Conservation (phyloP, 2,329 filamentous ascomycete genomes). For the Apiospora kogelbergensis region DNA sequence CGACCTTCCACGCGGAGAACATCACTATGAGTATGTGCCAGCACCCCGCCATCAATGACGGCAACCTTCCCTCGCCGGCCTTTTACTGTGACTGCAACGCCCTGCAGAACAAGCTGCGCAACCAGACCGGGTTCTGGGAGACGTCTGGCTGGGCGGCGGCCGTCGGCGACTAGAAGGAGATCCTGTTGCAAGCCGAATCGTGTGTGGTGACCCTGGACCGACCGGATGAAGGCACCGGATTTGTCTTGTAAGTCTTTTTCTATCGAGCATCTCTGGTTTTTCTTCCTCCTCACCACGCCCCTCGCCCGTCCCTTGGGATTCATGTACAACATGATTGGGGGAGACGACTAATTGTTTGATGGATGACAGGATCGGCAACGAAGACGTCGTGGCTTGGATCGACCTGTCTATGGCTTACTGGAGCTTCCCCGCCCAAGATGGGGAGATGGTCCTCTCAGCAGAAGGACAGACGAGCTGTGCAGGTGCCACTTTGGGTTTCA, state of each 20-base stretch:
- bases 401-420: not conserved
- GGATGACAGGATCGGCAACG: not conserved
- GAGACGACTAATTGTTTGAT: too few relatives aligned
- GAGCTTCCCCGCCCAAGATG: not conserved
- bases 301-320: too few relatives aligned
- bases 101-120: not conserved
- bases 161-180: not conserved
- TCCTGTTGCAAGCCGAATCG: not conserved
- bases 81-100: not conserved
- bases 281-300: not conserved
- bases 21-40: not conserved
- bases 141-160: too few relatives aligned
- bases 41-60: not conserved
- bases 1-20: not conserved
- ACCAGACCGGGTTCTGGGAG: not conserved
- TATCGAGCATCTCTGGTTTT: not conserved
- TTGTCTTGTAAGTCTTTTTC: not conserved
- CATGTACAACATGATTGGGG: too few relatives aligned
- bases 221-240: not conserved
- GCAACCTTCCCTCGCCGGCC: not conserved
- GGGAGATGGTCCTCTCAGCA: not conserved
- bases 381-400: not conserved
- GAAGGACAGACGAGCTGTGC: not conserved
- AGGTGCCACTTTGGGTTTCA: not conserved
- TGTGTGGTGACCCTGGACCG: not conserved